Evolutionary conservation across 106 monocot species (phyloP), one percentile per base, ranked within the genome.

Genomic region (Acorus gramineus): DNA sequence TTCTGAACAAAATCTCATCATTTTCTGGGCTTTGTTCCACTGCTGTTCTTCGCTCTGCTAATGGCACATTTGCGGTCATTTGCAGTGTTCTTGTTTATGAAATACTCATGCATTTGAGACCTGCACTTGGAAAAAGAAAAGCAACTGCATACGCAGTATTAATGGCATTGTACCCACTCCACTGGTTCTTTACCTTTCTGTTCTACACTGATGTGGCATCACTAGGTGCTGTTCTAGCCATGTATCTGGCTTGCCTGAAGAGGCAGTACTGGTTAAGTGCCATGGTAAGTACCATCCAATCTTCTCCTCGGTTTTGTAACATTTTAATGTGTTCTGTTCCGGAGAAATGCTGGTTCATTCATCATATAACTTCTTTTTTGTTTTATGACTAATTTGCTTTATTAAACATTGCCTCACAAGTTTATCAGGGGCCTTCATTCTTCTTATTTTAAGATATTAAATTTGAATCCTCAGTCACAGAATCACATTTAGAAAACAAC

Each of bases 191-290:
- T 70, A 75, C 88, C 64, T 98, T 98, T 73, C 79, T 98, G 44
- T 92, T 88, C 61, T 98, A 92, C 67, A 92, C 96, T 53, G 96
- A 92, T 86, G 88, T 88, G 9, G 85, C 92, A 66, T 98, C 96
- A 70, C 64, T 88, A 49, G 68, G 88, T 55, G 81, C 81, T 52
- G 85, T 92, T 74, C 70, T 98, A 59, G 96, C 88, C 43, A 98
- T 81, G 85, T 82, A 85, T 67, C 66, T 98, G 59, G 75, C 83
- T 61, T 70, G 82, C 76, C 67, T 98, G 66, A 98, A 80, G 74
- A 79, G 62, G 59, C 53, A 61, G 0, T 83, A 80, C 64, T 88
- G 80, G 80, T 56, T 81, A 63, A 86, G 83, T 77, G 83, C 96
- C 14, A 50, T 81, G 76, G 96, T 98, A 82, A 60, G 77, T 28